Base-by-base conservation (phyloP, 129 eudicot species). In the Tagetes erecta region DNA sequence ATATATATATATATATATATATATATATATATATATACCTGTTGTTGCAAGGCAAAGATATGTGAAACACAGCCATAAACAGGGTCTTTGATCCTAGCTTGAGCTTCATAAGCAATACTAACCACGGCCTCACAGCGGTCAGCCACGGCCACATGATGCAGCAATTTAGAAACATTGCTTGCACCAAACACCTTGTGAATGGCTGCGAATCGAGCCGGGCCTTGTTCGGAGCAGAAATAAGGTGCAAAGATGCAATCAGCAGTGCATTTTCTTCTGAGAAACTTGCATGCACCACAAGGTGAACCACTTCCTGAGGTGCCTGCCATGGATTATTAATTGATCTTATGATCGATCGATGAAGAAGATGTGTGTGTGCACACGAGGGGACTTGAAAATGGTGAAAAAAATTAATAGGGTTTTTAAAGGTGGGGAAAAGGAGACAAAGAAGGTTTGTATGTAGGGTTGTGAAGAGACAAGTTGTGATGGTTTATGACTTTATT, bases 201-300 rank as follows among this genome's bases (percentile, higher is more conserved):
- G 37, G 97, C 97, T 2, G 99, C 99, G 51, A 95, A 95, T 62
- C 97, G 76, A 35, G 94, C 86, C 20, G 97, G 94, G 3, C 99
- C 99, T 74, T 91, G 96, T 66, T 95, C 99, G 0, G 94, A 86
- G 82, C 97, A 88, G 67, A 95, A 95, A 49, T 95, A 95, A 1
- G 99, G 99, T 10, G 97, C 99, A 64, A 95, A 95, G 1, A 95
- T 74, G 66, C 99, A 95, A 58, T 91, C 97, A 4, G 86, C 33
- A 11, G 94, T 86, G 80, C 99, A 95, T 67, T 95, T 95, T 64
- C 99, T 76, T 76, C 99, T 78, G 35, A 95, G 82, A 70, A 95
- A 95, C 84, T 95, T 95, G 89, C 99, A 95, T 68, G 99, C 99
- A 77, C 99, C 99, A 84, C 99, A 95, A 27, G 99, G 99, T 2